Evolutionary conservation across 164 flowering plant species (phyloP).

Genomic region (Warburgia ugandensis): DNA sequence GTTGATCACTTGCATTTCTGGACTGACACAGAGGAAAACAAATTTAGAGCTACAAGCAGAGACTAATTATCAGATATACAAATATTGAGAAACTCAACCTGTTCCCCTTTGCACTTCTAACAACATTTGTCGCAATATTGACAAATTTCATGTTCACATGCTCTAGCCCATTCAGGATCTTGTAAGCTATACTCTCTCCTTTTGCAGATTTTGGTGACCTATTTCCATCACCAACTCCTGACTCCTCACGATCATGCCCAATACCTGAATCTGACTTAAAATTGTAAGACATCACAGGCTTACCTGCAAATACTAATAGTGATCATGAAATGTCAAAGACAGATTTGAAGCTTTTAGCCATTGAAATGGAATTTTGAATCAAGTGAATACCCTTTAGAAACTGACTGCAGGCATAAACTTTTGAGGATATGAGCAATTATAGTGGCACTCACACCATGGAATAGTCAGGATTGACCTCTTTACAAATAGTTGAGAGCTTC

Average conservation of each 20-base stretch:
- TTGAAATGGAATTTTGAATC: too few relatives aligned
- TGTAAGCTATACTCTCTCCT: constrained; percentile 22
- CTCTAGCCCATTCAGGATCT: constrained; percentile 26
- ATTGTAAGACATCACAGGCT: constrained; percentile 30
- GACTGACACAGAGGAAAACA: neutral
- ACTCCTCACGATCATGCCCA: constrained; percentile 20
- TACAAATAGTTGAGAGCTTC: too few relatives aligned
- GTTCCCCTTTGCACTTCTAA: constrained; percentile 27
- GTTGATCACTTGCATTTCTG: too few relatives aligned
- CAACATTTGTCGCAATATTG: constrained; percentile 24
- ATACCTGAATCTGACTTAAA: constrained; percentile 21
- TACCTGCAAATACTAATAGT: constrained; percentile 11
- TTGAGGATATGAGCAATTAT: too few relatives aligned
- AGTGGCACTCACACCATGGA: too few relatives aligned
- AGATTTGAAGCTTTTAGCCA: too few relatives aligned
- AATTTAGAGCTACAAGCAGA: neutral
- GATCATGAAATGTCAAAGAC: neutral
- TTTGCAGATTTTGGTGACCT: constrained; percentile 14
- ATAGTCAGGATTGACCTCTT: too few relatives aligned
- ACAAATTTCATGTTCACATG: constrained; percentile 26
- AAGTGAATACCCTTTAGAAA: too few relatives aligned
- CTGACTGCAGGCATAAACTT: too few relatives aligned
- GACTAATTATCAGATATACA: neutral
- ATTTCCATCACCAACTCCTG: constrained; percentile 16
- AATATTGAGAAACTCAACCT: constrained; percentile 18